Evolutionary conservation across 2,329 filamentous ascomycete species (phyloP).

Genomic region (Cylindrodendrum hubeiense): DNA sequence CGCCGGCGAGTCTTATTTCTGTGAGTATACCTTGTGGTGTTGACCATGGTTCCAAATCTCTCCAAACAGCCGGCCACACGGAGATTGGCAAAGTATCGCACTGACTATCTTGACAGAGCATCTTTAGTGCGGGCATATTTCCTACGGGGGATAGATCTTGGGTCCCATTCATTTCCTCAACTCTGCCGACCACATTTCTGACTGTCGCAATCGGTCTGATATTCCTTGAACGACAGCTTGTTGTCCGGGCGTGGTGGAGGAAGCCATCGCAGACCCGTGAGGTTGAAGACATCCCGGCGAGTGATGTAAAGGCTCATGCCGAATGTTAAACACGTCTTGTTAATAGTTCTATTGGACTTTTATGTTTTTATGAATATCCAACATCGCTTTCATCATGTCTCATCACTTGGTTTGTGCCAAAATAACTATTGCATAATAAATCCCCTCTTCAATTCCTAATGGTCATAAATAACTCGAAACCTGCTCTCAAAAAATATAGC

Average conservation of each 20-base stretch:
- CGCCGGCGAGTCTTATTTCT: background rate
- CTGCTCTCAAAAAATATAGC: too few species aligned
- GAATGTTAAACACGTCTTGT: background rate
- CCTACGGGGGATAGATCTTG: background rate
- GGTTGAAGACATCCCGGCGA: background rate
- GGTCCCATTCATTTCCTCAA: background rate
- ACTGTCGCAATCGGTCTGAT: background rate
- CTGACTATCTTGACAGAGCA: background rate
- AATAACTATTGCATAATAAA: too few species aligned
- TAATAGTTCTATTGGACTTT: background rate
- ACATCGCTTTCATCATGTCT: too few species aligned
- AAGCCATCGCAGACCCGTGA: background rate
- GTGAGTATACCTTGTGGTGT: background rate
- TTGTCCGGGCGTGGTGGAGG: background rate
- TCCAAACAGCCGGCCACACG: background rate
- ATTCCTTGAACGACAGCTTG: background rate
- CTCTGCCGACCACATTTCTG: background rate
- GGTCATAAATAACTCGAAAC: too few species aligned
- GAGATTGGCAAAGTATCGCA: background rate
- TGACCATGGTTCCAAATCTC: background rate
- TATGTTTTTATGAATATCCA: too few species aligned
- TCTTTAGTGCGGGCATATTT: background rate
- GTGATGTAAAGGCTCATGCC: background rate
- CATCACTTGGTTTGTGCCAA: too few species aligned
- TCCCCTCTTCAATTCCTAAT: too few species aligned